Conservation (phyloP, 2,329 filamentous ascomycete genomes). For the Ustilaginoidea virens region DNA sequence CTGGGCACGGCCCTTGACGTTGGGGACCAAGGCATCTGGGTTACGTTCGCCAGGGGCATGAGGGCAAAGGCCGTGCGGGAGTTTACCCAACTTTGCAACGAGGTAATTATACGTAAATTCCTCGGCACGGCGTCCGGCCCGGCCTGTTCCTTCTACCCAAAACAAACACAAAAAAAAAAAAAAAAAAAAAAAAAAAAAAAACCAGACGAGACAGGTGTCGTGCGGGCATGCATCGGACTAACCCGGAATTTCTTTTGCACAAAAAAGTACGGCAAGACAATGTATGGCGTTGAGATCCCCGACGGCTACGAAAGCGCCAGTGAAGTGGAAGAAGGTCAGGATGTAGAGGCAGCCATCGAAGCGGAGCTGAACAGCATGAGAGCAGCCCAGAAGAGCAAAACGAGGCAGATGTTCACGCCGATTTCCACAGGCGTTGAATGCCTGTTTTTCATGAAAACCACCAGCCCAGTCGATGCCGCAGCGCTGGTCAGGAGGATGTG, state of each 20-base stretch:
- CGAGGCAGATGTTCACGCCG: constrained; percentile 33
- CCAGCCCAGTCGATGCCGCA: constrained; percentile 38
- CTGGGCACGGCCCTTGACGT: constrained; percentile 38
- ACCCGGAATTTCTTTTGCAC: too few relatives aligned
- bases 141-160: too few relatives aligned
- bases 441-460: constrained; percentile 45
- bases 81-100: constrained; percentile 47
- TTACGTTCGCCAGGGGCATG: constrained; percentile 58
- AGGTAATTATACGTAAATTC: constrained; percentile 36
- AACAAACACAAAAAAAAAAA: too few relatives aligned
- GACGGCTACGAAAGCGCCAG: too few relatives aligned
- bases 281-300: constrained; percentile 35
- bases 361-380: constrained; percentile 55
- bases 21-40: constrained; percentile 63
- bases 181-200: too few relatives aligned
- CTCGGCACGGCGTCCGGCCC: too few relatives aligned
- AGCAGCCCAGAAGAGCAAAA: constrained; percentile 20
- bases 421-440: constrained; percentile 44
- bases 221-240: too few relatives aligned
- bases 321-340: constrained; percentile 27
- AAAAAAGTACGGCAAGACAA: constrained; percentile 46
- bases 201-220: too few relatives aligned
- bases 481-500: constrained; percentile 39
- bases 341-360: constrained; percentile 59
- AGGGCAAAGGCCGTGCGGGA: constrained; percentile 56